phyloP scores from a whole-genome alignment of 2,329 filamentous ascomycete genomes.

The Torrubiella hemipterigena region DNA sequence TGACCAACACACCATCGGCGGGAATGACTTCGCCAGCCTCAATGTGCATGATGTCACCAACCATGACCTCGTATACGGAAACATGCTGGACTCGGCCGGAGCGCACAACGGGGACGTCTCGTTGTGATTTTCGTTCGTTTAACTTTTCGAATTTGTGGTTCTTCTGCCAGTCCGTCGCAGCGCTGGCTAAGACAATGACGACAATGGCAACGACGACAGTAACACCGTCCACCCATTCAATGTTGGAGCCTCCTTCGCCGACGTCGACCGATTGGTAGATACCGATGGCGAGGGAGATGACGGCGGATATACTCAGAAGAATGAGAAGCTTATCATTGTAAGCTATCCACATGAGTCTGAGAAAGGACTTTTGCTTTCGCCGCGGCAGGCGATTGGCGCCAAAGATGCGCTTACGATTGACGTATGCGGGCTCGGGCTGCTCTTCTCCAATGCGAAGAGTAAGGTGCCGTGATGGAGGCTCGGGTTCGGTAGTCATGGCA shows the following conservation, averaged over 20 bases:
- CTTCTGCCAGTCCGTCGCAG: conserved; percentile 74
- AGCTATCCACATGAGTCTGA: conserved; percentile 60
- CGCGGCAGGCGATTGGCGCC: conserved; percentile 46
- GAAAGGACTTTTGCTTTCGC: conserved; percentile 56
- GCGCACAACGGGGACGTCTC: conserved; percentile 62
- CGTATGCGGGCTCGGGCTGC: conserved; percentile 13
- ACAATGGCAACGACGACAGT: conserved; percentile 67
- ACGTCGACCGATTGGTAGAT: conserved; percentile 59
- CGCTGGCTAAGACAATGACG: conserved; percentile 65
- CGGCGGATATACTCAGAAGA: conserved; percentile 56
- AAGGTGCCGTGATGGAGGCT: conserved; percentile 11
- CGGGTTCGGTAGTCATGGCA: conserved; percentile 7
- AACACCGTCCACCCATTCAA: conserved; percentile 75
- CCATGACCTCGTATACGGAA: conserved; percentile 58
- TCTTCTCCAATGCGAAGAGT: conserved; percentile 17
- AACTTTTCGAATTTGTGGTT: conserved; percentile 70
- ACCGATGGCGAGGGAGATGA: conserved; percentile 63
- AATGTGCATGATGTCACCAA: conserved; percentile 61
- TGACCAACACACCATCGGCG: conserved; percentile 59
- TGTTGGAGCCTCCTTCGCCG: conserved; percentile 34
- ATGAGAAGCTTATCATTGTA: conserved; percentile 76
- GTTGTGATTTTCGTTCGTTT: conserved; percentile 69
- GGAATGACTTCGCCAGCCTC: conserved; percentile 64
- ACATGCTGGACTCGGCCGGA: conserved; percentile 60
- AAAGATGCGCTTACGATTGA: conserved; percentile 58